Evolutionary conservation across 495 filamentous ascomycete species (phyloP), one percentile per base, ranked within the genome.

Genomic region (Penicillium diatomitis): DNA sequence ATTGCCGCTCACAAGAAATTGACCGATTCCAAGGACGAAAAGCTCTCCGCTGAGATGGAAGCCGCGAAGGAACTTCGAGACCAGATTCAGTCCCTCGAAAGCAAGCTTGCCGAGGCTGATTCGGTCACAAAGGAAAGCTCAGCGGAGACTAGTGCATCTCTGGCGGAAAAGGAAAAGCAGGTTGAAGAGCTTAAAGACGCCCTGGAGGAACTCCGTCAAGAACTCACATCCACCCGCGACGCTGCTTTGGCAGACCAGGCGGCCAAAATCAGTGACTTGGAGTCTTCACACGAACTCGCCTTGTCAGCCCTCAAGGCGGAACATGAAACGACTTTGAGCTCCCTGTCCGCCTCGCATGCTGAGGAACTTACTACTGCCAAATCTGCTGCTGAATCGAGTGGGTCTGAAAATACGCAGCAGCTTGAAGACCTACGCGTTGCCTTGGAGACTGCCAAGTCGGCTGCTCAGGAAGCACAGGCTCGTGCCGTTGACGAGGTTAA

Each of bases 1-100:
- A 64, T 74, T 12, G 56, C 50, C 4, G 73, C 77, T 46, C 62
- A 74, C 37, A 57, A 69, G 32, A 69, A 67, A 41, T 46, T 75
- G 10, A 58, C 53, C 27, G 48, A 63, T 28, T 54, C 67, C 33
- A 76, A 74, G 51, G 60, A 73, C 30, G 55, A 71, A 38, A 72
- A 69, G 36, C 60, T 71, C 32, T 57, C 56, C 8, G 67, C 65
- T 11, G 66, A 71, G n/a, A 72, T 76, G 48, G 65, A 70, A 12
- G 54, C 66, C 38, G 62, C 67, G 4, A 63, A 69, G 28, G 51
- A 62, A 7, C 56, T 71, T n/a, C 59, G 72, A 47, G 63, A 65
- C 42, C 67, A 73, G 48, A 55, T 72, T 39, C 30, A 63, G 8
- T 56, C 65, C 29, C 57, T 73, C n/a, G 64, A 72, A 51, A 46